Conservation (phyloP, 78 protist genomes). For the Dictyostelium intermedium region DNA sequence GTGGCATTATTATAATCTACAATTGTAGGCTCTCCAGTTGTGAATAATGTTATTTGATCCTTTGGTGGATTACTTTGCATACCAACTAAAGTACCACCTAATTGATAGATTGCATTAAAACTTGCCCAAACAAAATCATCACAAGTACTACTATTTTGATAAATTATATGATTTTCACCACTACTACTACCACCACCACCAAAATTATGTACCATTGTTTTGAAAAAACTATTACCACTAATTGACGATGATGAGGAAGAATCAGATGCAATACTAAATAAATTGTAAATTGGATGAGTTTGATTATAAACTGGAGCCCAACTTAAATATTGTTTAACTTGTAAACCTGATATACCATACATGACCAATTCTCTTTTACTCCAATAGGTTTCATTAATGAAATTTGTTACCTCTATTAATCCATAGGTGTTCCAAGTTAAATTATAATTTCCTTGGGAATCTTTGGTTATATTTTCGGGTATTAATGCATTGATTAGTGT, state of each 20-base stretch:
- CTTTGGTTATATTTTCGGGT: not conserved
- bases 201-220: not conserved
- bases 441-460: not conserved
- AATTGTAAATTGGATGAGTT: not conserved
- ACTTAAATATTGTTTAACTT: not conserved
- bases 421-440: not conserved
- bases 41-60: not conserved
- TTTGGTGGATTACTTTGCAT: not conserved
- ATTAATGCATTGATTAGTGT: not conserved
- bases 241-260: no score
- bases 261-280: not conserved
- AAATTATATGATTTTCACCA: not conserved
- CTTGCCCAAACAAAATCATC: slow-evolving; percentile 3
- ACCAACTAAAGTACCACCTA: not conserved
- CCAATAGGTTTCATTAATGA: not conserved
- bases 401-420: not conserved
- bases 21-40: not conserved
- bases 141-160: not conserved
- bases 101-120: not conserved
- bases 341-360: not conserved
- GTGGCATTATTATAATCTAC: not conserved
- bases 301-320: not conserved
- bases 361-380: not conserved
- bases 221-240: not conserved
- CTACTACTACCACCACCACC: not conserved